phyloP scores from a whole-genome alignment of 1,139 yeast species.

The Debaryomyces robertsiae region DNA sequence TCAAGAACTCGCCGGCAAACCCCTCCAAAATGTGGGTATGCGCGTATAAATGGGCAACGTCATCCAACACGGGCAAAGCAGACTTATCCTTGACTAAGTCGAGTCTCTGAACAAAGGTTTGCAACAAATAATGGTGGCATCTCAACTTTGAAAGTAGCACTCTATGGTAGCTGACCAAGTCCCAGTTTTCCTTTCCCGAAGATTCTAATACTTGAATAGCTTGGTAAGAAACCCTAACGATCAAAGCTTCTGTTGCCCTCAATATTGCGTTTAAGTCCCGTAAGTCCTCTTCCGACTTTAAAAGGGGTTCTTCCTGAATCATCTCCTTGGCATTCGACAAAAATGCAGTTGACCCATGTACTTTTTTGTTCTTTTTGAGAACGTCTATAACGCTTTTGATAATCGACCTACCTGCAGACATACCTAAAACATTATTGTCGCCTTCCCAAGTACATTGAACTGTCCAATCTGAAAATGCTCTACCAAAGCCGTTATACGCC shows the following conservation, averaged over 20 bases:
- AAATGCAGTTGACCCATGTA: constrained; percentile 41
- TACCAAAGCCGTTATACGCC: constrained; percentile 49
- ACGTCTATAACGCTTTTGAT: constrained; percentile 38
- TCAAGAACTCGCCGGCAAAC: constrained; percentile 76
- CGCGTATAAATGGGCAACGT: constrained; percentile 55
- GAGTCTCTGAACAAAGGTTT: constrained; percentile 41
- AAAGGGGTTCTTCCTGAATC: constrained; percentile 32
- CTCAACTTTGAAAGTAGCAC: constrained; percentile 60
- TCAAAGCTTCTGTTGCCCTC: constrained; percentile 43
- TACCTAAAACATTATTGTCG: constrained; percentile 51
- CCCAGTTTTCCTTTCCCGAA: constrained; percentile 49
- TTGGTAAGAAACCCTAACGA: constrained; percentile 50
- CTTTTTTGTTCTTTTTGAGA: constrained; percentile 35
- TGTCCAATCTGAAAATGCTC: constrained; percentile 51
- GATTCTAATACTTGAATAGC: constrained; percentile 46
- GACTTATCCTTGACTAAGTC: constrained; percentile 25
- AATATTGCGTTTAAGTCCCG: constrained; percentile 29
- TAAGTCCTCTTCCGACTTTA: constrained; percentile 38
- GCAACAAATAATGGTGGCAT: constrained; percentile 58
- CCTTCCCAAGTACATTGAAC: constrained; percentile 60
- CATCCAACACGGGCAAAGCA: constrained; percentile 29
- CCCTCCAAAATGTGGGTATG: constrained; percentile 69
- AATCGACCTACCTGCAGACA: constrained; percentile 50
- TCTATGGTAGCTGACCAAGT: constrained; percentile 56
- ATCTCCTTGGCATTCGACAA: constrained; percentile 39